Conservation (phyloP, 768 basidiomycete species). For the Mycena vulgaris region DNA sequence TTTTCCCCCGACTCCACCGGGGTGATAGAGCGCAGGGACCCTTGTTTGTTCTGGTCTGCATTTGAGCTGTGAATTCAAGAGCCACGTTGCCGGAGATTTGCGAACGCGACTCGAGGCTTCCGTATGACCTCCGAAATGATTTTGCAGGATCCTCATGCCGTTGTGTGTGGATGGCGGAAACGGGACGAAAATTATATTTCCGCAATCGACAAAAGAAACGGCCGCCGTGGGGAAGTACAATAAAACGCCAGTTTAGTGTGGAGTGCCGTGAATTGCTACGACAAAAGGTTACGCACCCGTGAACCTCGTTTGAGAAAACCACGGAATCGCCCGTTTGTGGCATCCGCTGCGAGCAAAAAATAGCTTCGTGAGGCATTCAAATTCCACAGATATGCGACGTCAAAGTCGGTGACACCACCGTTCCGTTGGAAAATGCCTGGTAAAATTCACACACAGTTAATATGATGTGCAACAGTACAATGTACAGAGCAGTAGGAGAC, state of each 20-base stretch:
- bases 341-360: too few species aligned
- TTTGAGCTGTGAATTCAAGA: background rate
- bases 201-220: too few species aligned
- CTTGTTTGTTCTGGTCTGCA: background rate
- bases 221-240: too few species aligned
- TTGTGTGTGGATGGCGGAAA: background rate
- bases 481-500: background rate
- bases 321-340: background rate
- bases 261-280: too few species aligned
- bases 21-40: background rate
- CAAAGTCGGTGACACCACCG: background rate
- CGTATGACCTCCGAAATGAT: background rate
- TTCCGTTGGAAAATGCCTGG: background rate
- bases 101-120: slow-evolving; percentile 5
- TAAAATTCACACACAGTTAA: background rate
- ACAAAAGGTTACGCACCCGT: background rate
- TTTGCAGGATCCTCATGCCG: background rate
- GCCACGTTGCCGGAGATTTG: background rate
- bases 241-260: too few species aligned
- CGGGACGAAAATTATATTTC: background rate
- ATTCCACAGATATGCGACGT: slow-evolving; percentile 6
- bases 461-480: slow-evolving; percentile 15
- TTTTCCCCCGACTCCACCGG: background rate
- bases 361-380: background rate
- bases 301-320: background rate